Base-by-base conservation (phyloP, 1,284 basidiomycete genomes). In the Trichosporon faecale region DNA sequence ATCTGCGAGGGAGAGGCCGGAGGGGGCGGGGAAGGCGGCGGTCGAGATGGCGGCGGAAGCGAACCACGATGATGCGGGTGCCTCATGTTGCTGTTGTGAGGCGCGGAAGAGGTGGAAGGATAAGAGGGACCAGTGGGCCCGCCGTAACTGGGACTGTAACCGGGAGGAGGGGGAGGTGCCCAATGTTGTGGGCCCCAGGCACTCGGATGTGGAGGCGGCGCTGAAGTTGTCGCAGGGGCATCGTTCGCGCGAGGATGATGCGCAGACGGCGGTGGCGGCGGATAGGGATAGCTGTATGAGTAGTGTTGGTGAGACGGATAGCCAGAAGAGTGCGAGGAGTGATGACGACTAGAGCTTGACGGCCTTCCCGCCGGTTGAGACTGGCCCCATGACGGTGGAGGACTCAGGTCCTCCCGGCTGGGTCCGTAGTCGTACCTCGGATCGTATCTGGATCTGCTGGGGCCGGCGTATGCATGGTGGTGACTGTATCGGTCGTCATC, bases 1-100 rank as follows among this genome's bases (percentile, higher is more conserved):
- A 70, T 67, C 55, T 73, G 69, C 0, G 67, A 68, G 4, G 72
- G 72, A 0, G 72, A 73, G 1, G 72, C 72, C 0, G 72, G 72
- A 0, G 69, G 72, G 0, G 72, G 72, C 11, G 72, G 68, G 57
- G 57, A 61, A 33, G 57, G 57, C 27, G 57, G 57, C 18, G 18
- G 65, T 44, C 64, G 57, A n/a, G 57, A n/a, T 18, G 57, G 29
- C 27, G 57, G 57, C 18, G 57, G 57, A 29, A 61, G 27, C 27
- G 57, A 61, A n/a, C 27, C 57, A n/a, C 57, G 57, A n/a, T 31
- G 57, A 8, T 61, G 57, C 16, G 57, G 9, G 27, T 61, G 57
- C 29, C 27, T 29, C 57, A 61, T 61, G 27, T 33, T 61, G 57
- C 27, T 23, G 27, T 18, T 31, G 27, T 61, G 57, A 31, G 57